Conservation (phyloP, 352 stramenopile genomes). For the Saprolegnia parasitica region DNA sequence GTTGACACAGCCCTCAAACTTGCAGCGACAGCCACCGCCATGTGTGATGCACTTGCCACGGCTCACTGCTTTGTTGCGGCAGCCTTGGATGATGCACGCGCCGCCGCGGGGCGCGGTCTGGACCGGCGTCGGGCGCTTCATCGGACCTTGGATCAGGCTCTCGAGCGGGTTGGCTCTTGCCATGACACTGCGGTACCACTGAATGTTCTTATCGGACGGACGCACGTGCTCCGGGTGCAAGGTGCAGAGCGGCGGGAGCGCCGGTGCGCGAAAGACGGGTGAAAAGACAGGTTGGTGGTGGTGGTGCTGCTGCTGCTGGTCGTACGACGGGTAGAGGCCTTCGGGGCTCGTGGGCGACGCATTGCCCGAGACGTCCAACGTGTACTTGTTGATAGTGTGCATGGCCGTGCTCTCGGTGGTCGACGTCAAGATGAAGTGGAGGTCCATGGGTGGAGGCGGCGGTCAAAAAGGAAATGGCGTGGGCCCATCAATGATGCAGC, state of each 20-base stretch:
- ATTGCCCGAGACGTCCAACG: not conserved
- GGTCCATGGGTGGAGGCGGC: not conserved
- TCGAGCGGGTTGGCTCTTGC: not conserved
- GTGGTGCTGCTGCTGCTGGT: not conserved
- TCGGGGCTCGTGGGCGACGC: constrained; percentile 1
- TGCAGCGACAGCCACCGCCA: constrained; percentile 28
- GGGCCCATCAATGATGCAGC: constrained; percentile 9
- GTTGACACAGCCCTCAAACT: constrained; percentile 22
- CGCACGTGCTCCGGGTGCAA: not conserved
- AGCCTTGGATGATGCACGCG: constrained; percentile 27
- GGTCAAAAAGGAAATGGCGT: constrained; percentile 10
- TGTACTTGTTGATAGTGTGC: not conserved
- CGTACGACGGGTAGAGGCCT: not conserved
- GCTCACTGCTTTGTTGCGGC: constrained; percentile 28
- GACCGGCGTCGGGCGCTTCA: not conserved
- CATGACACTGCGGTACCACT: constrained; percentile 6
- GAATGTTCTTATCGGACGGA: not conserved
- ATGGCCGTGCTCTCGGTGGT: no score
- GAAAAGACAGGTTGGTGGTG: not conserved
- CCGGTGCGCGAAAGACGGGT: not conserved
- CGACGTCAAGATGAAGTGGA: constrained; percentile 1
- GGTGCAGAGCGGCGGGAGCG: not conserved
- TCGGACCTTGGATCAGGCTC: not conserved
- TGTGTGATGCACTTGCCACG: constrained; percentile 30
- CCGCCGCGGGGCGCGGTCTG: constrained; percentile 18